Evolutionary conservation across 441 rosid species (phyloP).

Genomic region (Populus hybrid): DNA sequence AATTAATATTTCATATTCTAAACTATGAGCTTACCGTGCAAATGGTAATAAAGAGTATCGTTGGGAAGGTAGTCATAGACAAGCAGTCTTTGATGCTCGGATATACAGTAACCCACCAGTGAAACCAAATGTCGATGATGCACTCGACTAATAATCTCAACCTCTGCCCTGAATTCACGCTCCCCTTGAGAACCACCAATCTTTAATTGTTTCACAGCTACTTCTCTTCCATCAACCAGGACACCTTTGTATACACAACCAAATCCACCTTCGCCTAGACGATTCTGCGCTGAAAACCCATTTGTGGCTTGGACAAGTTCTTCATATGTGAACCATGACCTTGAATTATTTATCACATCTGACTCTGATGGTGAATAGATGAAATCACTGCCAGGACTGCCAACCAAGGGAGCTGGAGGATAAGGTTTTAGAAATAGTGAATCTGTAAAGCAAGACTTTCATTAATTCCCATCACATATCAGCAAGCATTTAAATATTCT

Average conservation of each 20-base stretch:
- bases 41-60: slow-evolving; percentile 81
- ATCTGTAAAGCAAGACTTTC: slow-evolving; percentile 31
- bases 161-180: slow-evolving; percentile 92
- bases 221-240: slow-evolving; percentile 65
- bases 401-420: slow-evolving; percentile 36
- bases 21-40: slow-evolving; percentile 58
- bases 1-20: not conserved
- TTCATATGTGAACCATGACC: slow-evolving; percentile 72
- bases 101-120: slow-evolving; percentile 86
- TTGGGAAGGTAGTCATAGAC: slow-evolving; percentile 85
- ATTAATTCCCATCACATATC: slow-evolving; percentile 18
- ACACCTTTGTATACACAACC: too few relatives aligned
- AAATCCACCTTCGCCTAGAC: slow-evolving; percentile 93
- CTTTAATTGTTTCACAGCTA: slow-evolving; percentile 91
- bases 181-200: slow-evolving; percentile 89
- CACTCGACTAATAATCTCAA: slow-evolving; percentile 82
- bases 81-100: slow-evolving; percentile 73
- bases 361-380: slow-evolving; percentile 46
- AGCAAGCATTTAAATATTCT: slow-evolving; percentile 9
- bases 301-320: slow-evolving; percentile 69
- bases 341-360: slow-evolving; percentile 57
- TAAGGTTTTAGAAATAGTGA: slow-evolving; percentile 40
- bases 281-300: slow-evolving; percentile 65
- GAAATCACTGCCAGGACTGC: slow-evolving; percentile 42
- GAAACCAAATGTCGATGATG: slow-evolving; percentile 98